A percentile compares a stretch with the other conserved stretches of the same genome.
Conservation (phyloP, 2,329 filamentous ascomycete genomes). For the Aspergillus hortae region DNA sequence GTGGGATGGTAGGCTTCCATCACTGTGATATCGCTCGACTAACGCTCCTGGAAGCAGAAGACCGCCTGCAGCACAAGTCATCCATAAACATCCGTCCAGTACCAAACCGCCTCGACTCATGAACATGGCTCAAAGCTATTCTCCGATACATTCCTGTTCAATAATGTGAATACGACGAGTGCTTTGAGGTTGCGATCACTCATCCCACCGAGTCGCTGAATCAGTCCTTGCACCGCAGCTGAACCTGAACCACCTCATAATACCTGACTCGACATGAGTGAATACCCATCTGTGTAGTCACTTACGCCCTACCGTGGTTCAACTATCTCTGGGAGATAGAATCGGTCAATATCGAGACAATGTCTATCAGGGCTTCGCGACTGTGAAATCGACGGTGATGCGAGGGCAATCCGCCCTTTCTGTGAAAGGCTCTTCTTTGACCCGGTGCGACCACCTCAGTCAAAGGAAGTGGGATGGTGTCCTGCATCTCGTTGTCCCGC, state of each 20-base stretch:
- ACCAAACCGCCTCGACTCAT: constrained; percentile 59
- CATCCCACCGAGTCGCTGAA: constrained; percentile 75
- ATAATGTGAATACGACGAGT: constrained; percentile 61
- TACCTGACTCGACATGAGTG: constrained; percentile 88
- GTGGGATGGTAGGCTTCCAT: no score
- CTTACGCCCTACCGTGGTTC: constrained; percentile 30
- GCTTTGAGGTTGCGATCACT: constrained; percentile 70
- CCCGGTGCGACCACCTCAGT: constrained; percentile 41
- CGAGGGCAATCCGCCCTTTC: constrained; percentile 80
- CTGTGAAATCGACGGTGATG: constrained; percentile 69
- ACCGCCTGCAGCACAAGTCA: constrained; percentile 62
- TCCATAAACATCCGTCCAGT: constrained; percentile 94
- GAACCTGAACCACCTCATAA: constrained; percentile 65
- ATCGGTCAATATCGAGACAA: constrained; percentile 52
- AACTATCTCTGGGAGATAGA: constrained; percentile 57
- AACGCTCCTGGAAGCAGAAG: constrained; percentile 38
- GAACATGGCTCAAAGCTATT: no score
- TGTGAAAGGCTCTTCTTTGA: constrained; percentile 33
- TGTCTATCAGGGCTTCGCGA: constrained; percentile 82
- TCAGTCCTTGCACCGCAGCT: constrained; percentile 72
- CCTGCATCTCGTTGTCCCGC: constrained; percentile 59
- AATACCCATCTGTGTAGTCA: constrained; percentile 89
- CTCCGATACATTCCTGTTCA: no score
- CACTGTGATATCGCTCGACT: no score
- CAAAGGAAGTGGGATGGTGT: constrained; percentile 65